Percentiles rank a stretch among this genome's conserved stretches.
Evolutionary conservation across 2,329 filamentous ascomycete species (phyloP).

Genomic region (Penicillium sp.): DNA sequence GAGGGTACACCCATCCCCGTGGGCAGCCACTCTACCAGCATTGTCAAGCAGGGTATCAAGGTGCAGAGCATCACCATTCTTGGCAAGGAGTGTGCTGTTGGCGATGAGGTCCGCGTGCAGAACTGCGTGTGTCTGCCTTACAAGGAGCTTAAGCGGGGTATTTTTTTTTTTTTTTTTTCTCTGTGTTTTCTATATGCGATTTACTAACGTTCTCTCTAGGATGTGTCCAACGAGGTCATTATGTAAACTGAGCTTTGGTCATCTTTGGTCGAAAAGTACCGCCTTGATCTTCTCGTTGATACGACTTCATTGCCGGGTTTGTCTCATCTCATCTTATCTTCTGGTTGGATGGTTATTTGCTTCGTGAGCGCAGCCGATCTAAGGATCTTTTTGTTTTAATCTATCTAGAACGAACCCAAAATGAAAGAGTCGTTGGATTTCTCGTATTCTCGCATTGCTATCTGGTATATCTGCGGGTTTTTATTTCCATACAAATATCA

Average conservation of each 20-base stretch:
- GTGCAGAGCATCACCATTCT: conserved; percentile 98
- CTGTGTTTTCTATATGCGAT: neutral
- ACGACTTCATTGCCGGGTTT: conserved; percentile 10
- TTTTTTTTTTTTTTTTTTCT: conserved; percentile 44
- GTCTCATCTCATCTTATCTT: conserved; percentile 12
- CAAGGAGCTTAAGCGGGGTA: conserved; percentile 94
- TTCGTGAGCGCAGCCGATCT: conserved; percentile 15
- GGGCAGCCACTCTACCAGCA: conserved; percentile 85
- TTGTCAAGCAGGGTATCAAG: conserved; percentile 97
- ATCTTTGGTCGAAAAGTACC: conserved; percentile 20
- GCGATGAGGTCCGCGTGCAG: conserved; percentile 91
- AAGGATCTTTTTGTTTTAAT: conserved; percentile 12
- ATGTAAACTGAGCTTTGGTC: conserved; percentile 63
- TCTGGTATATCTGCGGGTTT: neutral
- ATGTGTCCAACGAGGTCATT: conserved; percentile 66
- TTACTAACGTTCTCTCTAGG: conserved; percentile 24
- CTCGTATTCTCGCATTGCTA: neutral
- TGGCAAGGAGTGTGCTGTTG: conserved; percentile 92
- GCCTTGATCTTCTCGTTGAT: conserved; percentile 19
- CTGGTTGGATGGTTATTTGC: conserved; percentile 21
- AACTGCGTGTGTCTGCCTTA: conserved; percentile 97
- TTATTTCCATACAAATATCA: neutral
- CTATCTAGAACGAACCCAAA: conserved; percentile 15
- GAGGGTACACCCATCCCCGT: conserved; percentile 90
- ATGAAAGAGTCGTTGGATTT: conserved; percentile 10